phyloP scores from a whole-genome alignment of 192 early-diverging fungal species.

The Podila epigama region DNA sequence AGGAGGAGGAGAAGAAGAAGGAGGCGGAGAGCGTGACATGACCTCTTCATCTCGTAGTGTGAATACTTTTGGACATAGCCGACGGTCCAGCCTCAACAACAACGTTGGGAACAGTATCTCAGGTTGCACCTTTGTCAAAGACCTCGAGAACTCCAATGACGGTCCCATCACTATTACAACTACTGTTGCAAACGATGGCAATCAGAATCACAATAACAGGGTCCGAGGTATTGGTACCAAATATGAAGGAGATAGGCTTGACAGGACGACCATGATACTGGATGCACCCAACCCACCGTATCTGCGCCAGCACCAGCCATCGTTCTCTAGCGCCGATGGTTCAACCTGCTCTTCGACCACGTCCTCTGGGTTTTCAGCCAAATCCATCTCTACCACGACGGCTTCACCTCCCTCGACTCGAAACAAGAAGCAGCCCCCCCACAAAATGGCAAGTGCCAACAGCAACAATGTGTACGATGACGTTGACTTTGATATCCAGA shows the following conservation, averaged over 20 bases:
- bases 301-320: not conserved
- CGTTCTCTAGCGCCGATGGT: not conserved
- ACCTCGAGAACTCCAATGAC: not conserved
- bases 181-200: not conserved
- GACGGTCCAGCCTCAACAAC: constrained; percentile 16
- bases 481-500: constrained; percentile 33
- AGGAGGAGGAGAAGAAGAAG: not conserved
- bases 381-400: constrained; percentile 8
- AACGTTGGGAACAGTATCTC: not conserved
- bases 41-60: not conserved
- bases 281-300: not conserved
- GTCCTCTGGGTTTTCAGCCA: constrained; percentile 21
- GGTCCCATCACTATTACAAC: not conserved
- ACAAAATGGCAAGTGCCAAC: too few relatives aligned
- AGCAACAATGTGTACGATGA: constrained; percentile 4
- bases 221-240: too few relatives aligned
- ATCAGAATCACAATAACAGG: not conserved
- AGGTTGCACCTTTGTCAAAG: not conserved
- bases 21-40: not conserved
- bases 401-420: constrained; percentile 9
- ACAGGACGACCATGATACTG: not conserved
- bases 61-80: constrained; percentile 18
- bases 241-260: too few relatives aligned
- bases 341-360: constrained; percentile 34
- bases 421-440: constrained; percentile 5